Evolutionary conservation across 2,329 filamentous ascomycete species (phyloP).

Genomic region (Paecilomyces niveus): DNA sequence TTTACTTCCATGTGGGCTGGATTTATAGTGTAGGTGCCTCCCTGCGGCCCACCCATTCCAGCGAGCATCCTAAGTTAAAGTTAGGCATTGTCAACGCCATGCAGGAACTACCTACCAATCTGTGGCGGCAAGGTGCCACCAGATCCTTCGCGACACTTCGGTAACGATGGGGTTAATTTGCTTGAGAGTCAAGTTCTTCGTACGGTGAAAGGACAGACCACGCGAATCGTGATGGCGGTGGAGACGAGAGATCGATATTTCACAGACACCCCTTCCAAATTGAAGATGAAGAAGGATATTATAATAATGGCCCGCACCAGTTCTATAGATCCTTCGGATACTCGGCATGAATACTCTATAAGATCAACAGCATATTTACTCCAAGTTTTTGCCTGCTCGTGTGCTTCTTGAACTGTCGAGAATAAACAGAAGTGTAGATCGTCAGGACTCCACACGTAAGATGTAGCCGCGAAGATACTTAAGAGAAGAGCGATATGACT

Average conservation of each 20-base stretch:
- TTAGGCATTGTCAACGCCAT: no score
- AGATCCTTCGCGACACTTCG: conserved; percentile 32
- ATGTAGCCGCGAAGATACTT: conserved; percentile 24
- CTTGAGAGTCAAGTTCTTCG: conserved; percentile 7
- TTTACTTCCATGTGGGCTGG: conserved; percentile 31
- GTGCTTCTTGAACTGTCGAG: conserved; percentile 15
- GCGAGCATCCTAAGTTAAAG: no score
- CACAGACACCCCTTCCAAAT: no score
- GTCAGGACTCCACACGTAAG: conserved; percentile 21
- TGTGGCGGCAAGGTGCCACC: conserved; percentile 34
- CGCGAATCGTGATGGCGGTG: no score
- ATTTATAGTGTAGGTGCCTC: conserved; percentile 31
- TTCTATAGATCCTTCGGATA: conserved; percentile 22
- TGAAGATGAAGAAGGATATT: conserved; percentile 17
- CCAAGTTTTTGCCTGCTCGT: conserved; percentile 21
- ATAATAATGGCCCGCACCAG: conserved; percentile 29
- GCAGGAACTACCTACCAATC: conserved; percentile 24
- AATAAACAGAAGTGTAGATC: conserved; percentile 11
- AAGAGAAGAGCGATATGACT: conserved; percentile 24
- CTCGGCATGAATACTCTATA: conserved; percentile 23
- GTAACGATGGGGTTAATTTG: conserved; percentile 18
- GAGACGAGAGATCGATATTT: no score
- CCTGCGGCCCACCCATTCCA: conserved; percentile 18
- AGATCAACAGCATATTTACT: conserved; percentile 23
- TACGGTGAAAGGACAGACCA: no score